phyloP scores from a whole-genome alignment of 345 rosid genomes.

The Punica granatum region DNA sequence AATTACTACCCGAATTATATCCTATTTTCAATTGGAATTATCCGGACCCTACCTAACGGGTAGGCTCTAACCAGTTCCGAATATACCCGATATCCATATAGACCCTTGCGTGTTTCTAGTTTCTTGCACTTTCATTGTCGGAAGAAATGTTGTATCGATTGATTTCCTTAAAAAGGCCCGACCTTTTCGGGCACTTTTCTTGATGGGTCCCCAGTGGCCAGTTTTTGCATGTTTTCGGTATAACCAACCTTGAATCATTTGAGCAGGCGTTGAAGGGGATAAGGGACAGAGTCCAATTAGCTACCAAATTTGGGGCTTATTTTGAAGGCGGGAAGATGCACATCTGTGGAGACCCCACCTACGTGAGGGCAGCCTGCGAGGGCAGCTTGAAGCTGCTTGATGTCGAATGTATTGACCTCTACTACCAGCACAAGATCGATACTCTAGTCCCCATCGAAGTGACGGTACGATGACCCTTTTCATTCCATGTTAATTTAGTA shows the following conservation, averaged over 20 bases:
- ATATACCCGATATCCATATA: too few relatives aligned
- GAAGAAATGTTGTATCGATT: too few relatives aligned
- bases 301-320: slow-evolving; percentile 44
- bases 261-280: slow-evolving; percentile 50
- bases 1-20: too few relatives aligned
- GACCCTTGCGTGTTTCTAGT: too few relatives aligned
- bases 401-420: slow-evolving; percentile 50
- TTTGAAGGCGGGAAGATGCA: slow-evolving; percentile 17
- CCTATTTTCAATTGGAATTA: too few relatives aligned
- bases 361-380: slow-evolving; percentile 50
- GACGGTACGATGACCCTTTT: slow-evolving; percentile 29
- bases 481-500: background rate
- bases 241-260: background rate
- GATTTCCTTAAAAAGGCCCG: too few relatives aligned
- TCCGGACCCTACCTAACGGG: too few relatives aligned
- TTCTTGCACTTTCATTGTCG: too few relatives aligned
- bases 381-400: slow-evolving; percentile 54
- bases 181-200: too few relatives aligned
- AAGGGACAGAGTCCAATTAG: slow-evolving; percentile 48
- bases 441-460: slow-evolving; percentile 47
- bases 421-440: slow-evolving; percentile 55
- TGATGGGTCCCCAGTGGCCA: too few relatives aligned
- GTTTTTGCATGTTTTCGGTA: background rate
- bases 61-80: too few relatives aligned
- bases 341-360: slow-evolving; percentile 43